phyloP scores from a whole-genome alignment of 1,284 basidiomycete species.

The Ustilago nuda region DNA sequence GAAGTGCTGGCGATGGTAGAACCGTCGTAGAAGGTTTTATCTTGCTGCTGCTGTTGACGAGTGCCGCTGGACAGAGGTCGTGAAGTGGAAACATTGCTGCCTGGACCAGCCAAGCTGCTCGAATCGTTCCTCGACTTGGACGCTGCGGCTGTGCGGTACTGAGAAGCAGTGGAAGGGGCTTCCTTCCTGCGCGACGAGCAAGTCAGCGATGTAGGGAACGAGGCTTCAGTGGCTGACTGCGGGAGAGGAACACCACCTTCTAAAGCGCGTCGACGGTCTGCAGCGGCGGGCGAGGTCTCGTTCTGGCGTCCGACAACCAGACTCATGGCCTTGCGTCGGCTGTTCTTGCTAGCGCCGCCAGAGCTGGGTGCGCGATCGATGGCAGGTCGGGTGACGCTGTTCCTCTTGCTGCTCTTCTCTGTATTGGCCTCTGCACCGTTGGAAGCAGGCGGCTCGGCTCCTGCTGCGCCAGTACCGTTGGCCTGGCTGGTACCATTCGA shows the following conservation, averaged over 20 bases:
- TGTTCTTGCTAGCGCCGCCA: slow-evolving; percentile 19
- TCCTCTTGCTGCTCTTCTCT: slow-evolving; percentile 40
- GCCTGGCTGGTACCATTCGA: slow-evolving; percentile 17
- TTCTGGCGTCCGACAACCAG: slow-evolving; percentile 54
- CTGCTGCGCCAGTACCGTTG: slow-evolving; percentile 6
- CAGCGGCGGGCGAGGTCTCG: slow-evolving; percentile 34
- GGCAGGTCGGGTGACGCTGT: slow-evolving; percentile 31
- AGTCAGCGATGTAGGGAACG: slow-evolving; percentile 12
- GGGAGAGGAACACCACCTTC: slow-evolving; percentile 10
- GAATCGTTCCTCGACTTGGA: slow-evolving; percentile 28
- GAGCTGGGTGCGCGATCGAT: slow-evolving; percentile 41
- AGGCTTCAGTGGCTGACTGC: slow-evolving; percentile 20
- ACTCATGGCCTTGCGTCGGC: slow-evolving; percentile 63
- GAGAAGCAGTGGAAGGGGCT: slow-evolving; percentile 15
- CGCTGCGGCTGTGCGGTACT: slow-evolving; percentile 34
- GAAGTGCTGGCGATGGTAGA: slow-evolving; percentile 53
- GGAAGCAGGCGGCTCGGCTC: slow-evolving; percentile 11
- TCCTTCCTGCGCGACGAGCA: slow-evolving; percentile 36
- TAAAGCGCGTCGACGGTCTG: slow-evolving; percentile 37
- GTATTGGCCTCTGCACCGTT: slow-evolving; percentile 11
- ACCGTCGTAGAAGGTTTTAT: slow-evolving; percentile 47
- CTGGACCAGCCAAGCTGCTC: slow-evolving; percentile 17
- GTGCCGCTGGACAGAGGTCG: slow-evolving; percentile 21
- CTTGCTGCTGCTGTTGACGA: slow-evolving; percentile 26
- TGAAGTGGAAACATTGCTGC: slow-evolving; percentile 20